Evolutionary conservation across 2,329 filamentous ascomycete genomes (phyloP).

Genomic region (Myriosclerotinia duriaeana): DNA sequence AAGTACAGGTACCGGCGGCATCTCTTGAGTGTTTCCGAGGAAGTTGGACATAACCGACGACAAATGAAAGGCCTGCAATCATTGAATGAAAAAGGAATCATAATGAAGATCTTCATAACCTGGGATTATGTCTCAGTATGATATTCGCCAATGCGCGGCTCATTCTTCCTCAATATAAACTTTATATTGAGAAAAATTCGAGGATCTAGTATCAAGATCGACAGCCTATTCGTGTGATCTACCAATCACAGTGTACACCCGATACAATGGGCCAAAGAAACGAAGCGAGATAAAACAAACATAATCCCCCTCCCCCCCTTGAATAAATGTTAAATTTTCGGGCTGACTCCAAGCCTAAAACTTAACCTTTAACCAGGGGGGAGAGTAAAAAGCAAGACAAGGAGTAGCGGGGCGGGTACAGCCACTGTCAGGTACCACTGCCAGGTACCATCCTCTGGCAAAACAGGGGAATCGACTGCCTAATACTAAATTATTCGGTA

Average conservation of each 20-base stretch:
- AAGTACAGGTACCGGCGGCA: background rate
- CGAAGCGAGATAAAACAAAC: too few species aligned
- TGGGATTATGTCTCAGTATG: background rate
- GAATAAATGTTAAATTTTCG: too few species aligned
- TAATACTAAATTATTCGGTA: background rate
- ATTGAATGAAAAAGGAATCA: background rate
- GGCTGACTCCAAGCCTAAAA: too few species aligned
- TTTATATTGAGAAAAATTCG: background rate
- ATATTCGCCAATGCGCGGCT: too few species aligned
- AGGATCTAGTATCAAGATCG: background rate
- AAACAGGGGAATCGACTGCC: background rate
- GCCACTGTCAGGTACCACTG: background rate
- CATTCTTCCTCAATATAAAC: too few species aligned
- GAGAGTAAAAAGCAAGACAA: background rate
- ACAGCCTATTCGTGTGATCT: background rate
- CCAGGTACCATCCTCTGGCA: background rate
- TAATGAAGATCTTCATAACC: background rate
- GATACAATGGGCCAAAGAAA: background rate
- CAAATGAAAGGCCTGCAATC: too few species aligned
- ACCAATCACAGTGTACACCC: too few species aligned
- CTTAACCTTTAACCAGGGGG: too few species aligned
- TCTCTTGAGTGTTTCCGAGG: background rate
- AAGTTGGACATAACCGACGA: too few species aligned
- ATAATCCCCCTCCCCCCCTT: too few species aligned
- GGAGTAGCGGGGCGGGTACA: too few species aligned